Base-by-base conservation (phyloP, 768 basidiomycete genomes). In the Phlebiopsis flavidoalba region DNA sequence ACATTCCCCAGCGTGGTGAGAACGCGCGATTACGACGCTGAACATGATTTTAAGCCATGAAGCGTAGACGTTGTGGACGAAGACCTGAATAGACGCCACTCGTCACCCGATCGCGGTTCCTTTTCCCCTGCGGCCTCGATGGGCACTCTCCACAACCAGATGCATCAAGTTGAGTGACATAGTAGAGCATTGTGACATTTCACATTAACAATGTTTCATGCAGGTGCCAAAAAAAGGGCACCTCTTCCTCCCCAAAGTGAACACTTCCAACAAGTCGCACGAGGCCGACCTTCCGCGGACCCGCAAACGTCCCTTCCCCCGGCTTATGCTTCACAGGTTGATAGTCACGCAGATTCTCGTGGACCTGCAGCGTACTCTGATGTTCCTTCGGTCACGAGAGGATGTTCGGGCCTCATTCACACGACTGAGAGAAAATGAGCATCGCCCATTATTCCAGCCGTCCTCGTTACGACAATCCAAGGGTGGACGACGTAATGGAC, bases 21-120 rank as follows among this genome's bases (percentile, higher is more conserved):
- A 53, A 52, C 57, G 1, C 45, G 67, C 17, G 68, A 70, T 19
- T 51, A 22, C 11, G 65, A 66, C 12, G 3, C 58, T 10, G 64
- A 66, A 1, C 12, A 48, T 53, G 68, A 67, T 4, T 59, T 6
- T 24, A n/a, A n/a, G 63, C 64, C 8, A 15, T 59, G 19, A 70
- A 72, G 58, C 63, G 68, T 51, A 45, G 68, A 59, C 67, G 71
- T n/a, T 24, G 21, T 71, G 24, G 64, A 69, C 15, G 54, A 55
- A 17, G 54, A 55, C 14, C 14, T 37, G 8, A 43, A 55, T 24
- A 43, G 37, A 15, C 43, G 37, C 22, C 54, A 37, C 3, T 26
- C 36, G 19, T 45, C 54, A 3, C 37, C 37, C 7, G 54, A 53
- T 33, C 52, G 31, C 15, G 17, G 15, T 35, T 35, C 52, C 14